Evolutionary conservation across 768 basidiomycete species (phyloP).

Genomic region (Boletus pseudopeckii): DNA sequence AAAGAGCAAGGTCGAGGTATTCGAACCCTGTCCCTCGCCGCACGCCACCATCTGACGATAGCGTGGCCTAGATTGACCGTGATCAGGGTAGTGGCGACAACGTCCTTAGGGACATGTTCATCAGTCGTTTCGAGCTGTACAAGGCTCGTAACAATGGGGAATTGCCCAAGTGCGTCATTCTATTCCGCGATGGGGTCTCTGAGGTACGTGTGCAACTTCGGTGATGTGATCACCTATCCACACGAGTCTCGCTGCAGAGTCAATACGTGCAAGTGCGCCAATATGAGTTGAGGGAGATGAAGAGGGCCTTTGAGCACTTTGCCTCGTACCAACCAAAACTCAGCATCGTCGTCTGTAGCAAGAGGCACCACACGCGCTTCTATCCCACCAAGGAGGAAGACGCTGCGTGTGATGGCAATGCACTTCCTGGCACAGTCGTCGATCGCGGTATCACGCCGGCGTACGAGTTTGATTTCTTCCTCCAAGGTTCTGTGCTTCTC

Average conservation of each 20-base stretch:
- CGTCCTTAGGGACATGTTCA: slow-evolving; percentile 44
- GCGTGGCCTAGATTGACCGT: neutral
- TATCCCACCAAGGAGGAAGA: slow-evolving; percentile 40
- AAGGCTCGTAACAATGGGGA: slow-evolving; percentile 28
- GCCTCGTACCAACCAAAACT: slow-evolving; percentile 43
- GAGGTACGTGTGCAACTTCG: slow-evolving; percentile 45
- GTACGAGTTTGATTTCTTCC: slow-evolving; percentile 55
- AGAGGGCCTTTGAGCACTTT: slow-evolving; percentile 40
- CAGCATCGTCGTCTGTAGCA: slow-evolving; percentile 54
- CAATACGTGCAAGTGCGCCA: slow-evolving; percentile 45
- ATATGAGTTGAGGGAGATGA: slow-evolving; percentile 41
- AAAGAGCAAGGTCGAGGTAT: slow-evolving; percentile 63
- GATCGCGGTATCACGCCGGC: slow-evolving; percentile 52
- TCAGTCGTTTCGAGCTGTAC: slow-evolving; percentile 42
- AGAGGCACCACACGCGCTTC: slow-evolving; percentile 55
- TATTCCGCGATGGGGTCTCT: slow-evolving; percentile 73
- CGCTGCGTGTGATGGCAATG: slow-evolving; percentile 46
- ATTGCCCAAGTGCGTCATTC: slow-evolving; percentile 43
- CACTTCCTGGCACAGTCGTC: slow-evolving; percentile 52
- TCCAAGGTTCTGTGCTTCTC: slow-evolving; percentile 37
- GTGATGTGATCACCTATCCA: neutral
- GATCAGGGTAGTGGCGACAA: slow-evolving; percentile 35
- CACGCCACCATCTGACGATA: neutral
- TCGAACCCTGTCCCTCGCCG: neutral
- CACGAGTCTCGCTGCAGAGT: slow-evolving; percentile 29